phyloP scores from a whole-genome alignment of 768 basidiomycete species.

The Lentinula boryana region DNA sequence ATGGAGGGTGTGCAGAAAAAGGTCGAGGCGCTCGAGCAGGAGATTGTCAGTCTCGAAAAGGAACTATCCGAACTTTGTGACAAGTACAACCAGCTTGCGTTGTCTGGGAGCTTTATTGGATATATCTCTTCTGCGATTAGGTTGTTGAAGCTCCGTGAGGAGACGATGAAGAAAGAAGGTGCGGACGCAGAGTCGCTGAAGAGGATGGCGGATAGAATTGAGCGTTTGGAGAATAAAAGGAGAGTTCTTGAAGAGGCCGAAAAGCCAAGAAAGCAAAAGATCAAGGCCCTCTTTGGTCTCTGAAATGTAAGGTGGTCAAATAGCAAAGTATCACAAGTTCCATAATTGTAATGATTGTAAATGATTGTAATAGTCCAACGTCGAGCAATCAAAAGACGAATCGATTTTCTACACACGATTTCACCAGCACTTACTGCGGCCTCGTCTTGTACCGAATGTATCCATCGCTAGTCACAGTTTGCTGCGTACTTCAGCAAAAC shows the following conservation, averaged over 20 bases:
- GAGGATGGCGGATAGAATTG: slow-evolving; percentile 9
- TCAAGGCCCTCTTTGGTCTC: background rate
- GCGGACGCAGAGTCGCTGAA: slow-evolving; percentile 3
- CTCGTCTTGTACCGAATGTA: too few species aligned
- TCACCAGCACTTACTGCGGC: too few species aligned
- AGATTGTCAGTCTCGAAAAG: background rate
- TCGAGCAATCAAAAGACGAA: too few species aligned
- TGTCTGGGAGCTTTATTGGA: slow-evolving; percentile 11
- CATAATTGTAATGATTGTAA: too few species aligned
- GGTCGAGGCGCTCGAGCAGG: slow-evolving; percentile 4
- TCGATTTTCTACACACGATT: too few species aligned
- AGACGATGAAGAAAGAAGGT: slow-evolving; percentile 7
- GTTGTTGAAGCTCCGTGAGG: slow-evolving; percentile 9
- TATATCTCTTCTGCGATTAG: slow-evolving; percentile 8
- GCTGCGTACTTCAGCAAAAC: too few species aligned
- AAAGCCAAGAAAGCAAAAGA: background rate
- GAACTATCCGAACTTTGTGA: slow-evolving; percentile 4
- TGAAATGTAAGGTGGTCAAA: background rate
- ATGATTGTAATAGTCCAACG: too few species aligned
- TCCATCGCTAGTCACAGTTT: too few species aligned
- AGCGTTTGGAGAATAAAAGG: slow-evolving; percentile 4
- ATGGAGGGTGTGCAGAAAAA: background rate
- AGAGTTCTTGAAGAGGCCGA: slow-evolving; percentile 7
- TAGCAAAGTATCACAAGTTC: background rate
- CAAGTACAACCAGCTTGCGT: slow-evolving; percentile 7